Evolutionary conservation across 2,329 filamentous ascomycete genomes (phyloP).

Genomic region (Ophiostoma australiae): DNA sequence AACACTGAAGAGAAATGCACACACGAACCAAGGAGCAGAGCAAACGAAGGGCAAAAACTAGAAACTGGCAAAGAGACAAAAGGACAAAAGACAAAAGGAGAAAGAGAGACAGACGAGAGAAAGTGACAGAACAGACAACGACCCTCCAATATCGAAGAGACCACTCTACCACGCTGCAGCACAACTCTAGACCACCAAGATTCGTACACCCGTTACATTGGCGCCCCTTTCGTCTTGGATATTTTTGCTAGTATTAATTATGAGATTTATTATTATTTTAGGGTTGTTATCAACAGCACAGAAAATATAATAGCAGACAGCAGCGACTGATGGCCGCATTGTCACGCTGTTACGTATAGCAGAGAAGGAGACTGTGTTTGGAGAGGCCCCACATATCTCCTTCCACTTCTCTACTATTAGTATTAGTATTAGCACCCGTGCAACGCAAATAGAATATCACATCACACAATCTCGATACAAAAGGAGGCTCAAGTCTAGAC

Average conservation of each 20-base stretch:
- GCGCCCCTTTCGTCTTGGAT: neutral
- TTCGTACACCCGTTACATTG: neutral
- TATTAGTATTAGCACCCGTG: too few species aligned
- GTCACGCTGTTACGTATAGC: too few species aligned
- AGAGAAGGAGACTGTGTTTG: too few species aligned
- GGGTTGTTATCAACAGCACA: too few species aligned
- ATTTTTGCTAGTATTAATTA: too few species aligned
- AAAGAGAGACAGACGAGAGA: neutral
- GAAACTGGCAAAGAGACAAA: neutral
- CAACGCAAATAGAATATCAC: neutral
- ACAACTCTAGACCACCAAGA: neutral
- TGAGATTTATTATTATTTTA: too few species aligned
- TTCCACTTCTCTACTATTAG: too few species aligned
- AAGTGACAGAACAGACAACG: neutral
- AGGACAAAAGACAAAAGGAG: neutral
- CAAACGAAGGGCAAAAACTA: neutral
- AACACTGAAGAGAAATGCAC: slow-evolving; percentile 2
- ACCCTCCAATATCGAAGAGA: neutral
- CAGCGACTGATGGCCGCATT: too few species aligned
- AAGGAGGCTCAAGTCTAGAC: slow-evolving; percentile 2
- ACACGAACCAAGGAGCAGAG: neutral
- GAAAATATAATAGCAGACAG: too few species aligned
- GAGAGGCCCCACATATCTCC: neutral
- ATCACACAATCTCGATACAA: neutral
- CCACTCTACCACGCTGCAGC: neutral